Evolutionary conservation across 805 yeast genomes (phyloP), one percentile per base, ranked within the genome.

Genomic region (Kazachstania viticola): DNA sequence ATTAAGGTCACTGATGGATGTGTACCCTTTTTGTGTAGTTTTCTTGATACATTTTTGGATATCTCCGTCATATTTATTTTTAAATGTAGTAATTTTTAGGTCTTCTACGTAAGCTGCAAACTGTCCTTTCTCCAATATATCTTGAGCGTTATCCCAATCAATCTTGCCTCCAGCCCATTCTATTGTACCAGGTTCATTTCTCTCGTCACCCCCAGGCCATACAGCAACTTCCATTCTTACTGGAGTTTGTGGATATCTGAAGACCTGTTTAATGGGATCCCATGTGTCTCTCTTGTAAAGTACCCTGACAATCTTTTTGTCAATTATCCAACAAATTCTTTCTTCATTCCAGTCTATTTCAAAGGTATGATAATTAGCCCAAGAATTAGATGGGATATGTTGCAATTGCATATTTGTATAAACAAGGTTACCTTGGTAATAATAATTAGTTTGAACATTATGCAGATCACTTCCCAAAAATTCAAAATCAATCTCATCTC

Each of bases 401-500:
- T 38, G 31, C 25, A 34, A 38, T 27, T 39, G 34, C 60, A 56
- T 54, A 54, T 80, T 79, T 18, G 77, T 65, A 58, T 77, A 81
- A 60, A 78, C 70, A 45, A 75, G 62, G 23, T 67, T 61, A 45
- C 93, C 95, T 47, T 79, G 77, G 48, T 70, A 73, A 61, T 80
- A 88, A 65, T 55, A 87, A 60, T 87, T 88, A 14, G 85, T 62
- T 64, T 87, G 91, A 0, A 78, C 83, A 24, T 54, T 46, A 17
- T 65, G 62, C 42, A 80, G 59, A 45, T 80, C 73, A 49, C 70
- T 69, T 30, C 97, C 96, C 36, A 84, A 73, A 38, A 79, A 77
- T 61, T 88, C 96, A 54, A 61, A 78, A 66, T 88, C 96, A 45
- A 87, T 71, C 63, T 88, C 97, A 61, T 87, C 97, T 62, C 84